Conservation (phyloP, 108 stramenopile genomes). For the Nitzschia palea region DNA sequence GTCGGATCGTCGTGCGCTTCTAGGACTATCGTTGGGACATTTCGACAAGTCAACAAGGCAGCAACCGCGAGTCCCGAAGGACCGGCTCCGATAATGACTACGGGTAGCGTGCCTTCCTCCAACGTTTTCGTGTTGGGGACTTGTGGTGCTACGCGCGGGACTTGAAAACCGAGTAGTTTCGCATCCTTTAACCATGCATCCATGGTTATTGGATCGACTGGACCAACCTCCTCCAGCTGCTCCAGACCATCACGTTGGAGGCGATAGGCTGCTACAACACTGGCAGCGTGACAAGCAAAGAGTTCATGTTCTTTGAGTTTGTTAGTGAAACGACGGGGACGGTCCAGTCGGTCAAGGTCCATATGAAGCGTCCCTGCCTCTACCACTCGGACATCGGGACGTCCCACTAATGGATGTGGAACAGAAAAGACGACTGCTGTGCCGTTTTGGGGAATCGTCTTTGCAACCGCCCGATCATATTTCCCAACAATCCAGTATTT, state of each 20-base stretch:
- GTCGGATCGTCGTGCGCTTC: slow-evolving; percentile 30
- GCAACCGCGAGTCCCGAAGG: slow-evolving; percentile 24
- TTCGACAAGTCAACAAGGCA: slow-evolving; percentile 31
- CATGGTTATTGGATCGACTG: slow-evolving; percentile 48
- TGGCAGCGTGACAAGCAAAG: slow-evolving; percentile 60
- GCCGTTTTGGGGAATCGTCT: slow-evolving; percentile 41
- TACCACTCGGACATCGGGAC: slow-evolving; percentile 27
- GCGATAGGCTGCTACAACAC: slow-evolving; percentile 43
- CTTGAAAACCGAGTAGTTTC: slow-evolving; percentile 35
- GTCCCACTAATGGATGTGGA: slow-evolving; percentile 41
- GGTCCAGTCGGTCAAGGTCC: slow-evolving; percentile 40
- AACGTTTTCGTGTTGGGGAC: background rate
- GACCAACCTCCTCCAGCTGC: slow-evolving; percentile 50
- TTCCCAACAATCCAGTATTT: slow-evolving; percentile 55
- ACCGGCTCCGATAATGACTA: slow-evolving; percentile 51
- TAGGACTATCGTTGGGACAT: slow-evolving; percentile 24
- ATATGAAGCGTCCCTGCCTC: slow-evolving; percentile 58
- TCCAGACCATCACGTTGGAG: background rate
- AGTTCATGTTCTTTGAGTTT: slow-evolving; percentile 54
- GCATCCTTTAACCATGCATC: slow-evolving; percentile 51
- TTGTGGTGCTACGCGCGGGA: slow-evolving; percentile 33
- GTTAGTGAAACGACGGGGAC: slow-evolving; percentile 48
- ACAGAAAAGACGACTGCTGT: slow-evolving; percentile 50
- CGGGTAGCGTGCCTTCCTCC: slow-evolving; percentile 15
- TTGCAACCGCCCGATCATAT: slow-evolving; percentile 37